Evolutionary conservation across 768 basidiomycete genomes (phyloP).

Genomic region (Phanerodontia chrysosporium): DNA sequence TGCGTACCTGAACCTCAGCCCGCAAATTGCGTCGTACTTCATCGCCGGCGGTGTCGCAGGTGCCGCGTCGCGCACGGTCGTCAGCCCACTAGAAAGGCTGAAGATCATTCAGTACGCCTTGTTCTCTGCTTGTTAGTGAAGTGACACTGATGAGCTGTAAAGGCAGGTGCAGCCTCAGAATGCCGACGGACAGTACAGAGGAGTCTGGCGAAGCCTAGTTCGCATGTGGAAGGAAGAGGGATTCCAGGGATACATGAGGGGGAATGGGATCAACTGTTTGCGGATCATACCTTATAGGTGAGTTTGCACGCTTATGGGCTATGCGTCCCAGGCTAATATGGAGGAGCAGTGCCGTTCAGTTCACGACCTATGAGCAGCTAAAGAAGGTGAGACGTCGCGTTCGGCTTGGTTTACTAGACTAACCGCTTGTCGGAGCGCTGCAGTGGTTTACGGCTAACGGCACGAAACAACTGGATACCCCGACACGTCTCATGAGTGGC

Average conservation of each 20-base stretch:
- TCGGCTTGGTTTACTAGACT: conserved; percentile 3
- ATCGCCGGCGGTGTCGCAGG: conserved; percentile 53
- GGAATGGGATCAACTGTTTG: conserved; percentile 88
- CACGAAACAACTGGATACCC: conserved; percentile 78
- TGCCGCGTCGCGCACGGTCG: conserved; percentile 82
- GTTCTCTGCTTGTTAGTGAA: too few relatives aligned
- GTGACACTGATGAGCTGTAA: background rate
- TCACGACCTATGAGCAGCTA: conserved; percentile 85
- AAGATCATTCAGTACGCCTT: conserved; percentile 98
- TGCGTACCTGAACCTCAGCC: conserved; percentile 21
- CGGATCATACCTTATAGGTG: conserved; percentile 84
- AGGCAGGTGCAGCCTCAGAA: conserved; percentile 87
- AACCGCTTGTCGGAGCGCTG: conserved; percentile 14
- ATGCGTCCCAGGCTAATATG: conserved; percentile 10
- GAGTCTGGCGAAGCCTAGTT: conserved; percentile 77
- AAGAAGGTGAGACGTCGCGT: conserved; percentile 58
- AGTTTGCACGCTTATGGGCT: background rate
- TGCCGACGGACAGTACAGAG: conserved; percentile 66
- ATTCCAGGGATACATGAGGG: conserved; percentile 88
- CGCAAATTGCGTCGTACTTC: conserved; percentile 44
- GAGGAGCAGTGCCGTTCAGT: conserved; percentile 65
- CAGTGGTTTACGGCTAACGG: conserved; percentile 73
- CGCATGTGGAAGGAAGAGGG: conserved; percentile 96
- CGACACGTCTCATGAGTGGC: conserved; percentile 79
- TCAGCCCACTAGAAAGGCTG: conserved; percentile 85